phyloP scores from a whole-genome alignment of 208 protist genomes.

The Tritrichomonas musculus region DNA sequence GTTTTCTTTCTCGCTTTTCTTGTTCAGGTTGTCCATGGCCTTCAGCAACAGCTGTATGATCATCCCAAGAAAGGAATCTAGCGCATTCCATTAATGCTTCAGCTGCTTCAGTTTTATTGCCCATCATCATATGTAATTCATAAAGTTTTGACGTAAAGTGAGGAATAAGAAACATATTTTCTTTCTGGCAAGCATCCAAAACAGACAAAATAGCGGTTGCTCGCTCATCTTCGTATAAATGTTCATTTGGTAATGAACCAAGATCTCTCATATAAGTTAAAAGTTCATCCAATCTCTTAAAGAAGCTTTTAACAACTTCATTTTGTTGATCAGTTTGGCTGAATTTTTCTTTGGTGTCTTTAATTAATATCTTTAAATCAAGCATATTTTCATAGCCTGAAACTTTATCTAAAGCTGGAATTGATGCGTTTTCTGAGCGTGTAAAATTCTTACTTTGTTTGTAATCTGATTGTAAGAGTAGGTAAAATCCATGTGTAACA shows the following conservation, averaged over 20 bases:
- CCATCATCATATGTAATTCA: not conserved
- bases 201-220: not conserved
- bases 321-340: not conserved
- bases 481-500: not conserved
- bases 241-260: not conserved
- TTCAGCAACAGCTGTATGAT: not conserved
- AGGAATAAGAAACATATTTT: not conserved
- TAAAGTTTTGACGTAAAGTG: not conserved
- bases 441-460: not conserved
- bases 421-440: not conserved
- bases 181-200: not conserved
- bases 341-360: not conserved
- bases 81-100: not conserved
- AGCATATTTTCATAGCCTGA: not conserved
- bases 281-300: not conserved
- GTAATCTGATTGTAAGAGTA: not conserved
- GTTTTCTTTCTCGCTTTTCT: not conserved
- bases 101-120: conserved; percentile 6
- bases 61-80: not conserved
- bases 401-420: not conserved
- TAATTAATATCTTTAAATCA: not conserved
- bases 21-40: not conserved
- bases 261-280: not conserved
- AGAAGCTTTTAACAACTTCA: not conserved
- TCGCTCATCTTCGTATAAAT: conserved; percentile 10